Base-by-base conservation (phyloP, 805 yeast species). In the Maudiozyma turicensis region DNA sequence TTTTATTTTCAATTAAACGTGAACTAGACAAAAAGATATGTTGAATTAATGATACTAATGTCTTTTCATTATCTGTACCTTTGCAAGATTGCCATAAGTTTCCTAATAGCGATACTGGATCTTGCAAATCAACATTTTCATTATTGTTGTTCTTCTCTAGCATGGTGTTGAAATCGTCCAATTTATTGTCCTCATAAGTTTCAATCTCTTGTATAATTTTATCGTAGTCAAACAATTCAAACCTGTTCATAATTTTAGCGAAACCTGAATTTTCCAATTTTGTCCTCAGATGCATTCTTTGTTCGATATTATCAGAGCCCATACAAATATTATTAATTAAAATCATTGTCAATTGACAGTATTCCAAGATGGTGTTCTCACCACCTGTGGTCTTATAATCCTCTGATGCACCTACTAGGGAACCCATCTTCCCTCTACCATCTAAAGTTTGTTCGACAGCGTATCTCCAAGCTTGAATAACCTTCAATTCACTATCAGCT, bases 351-450 rank as follows among this genome's bases (percentile, higher is more conserved):
- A 63, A 59, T 34, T 56, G 59, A 26, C 64, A 59, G 50, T 66
- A 66, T 50, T 66, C 70, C 26, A 65, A 44, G 20, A 65, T 62
- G 5, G 67, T 75, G 45, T 74, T 73, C 33, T 75, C 71, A 11
- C 74, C 73, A 29, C 67, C 68, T 3, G 60, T 48, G 5, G 63
- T 58, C 50, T 80, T 81, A 48, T 80, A 75, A 55, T 91, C 97
- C 8, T 84, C 93, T 50, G 87, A 82, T 0, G 96, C 95, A 1
- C 97, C 97, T 8, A 91, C 98, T 58, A 84, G 66, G 0, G 96
- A 86, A 9, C 96, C 96, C 76, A 86, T 74, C 58, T 81, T 84
- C 7, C 98, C 98, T 56, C 90, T 76, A 2, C 96, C 96, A 49
- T 81, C 87, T 42, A 88, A 58, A 0, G 90, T 82, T 45, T 75